Base-by-base conservation (phyloP, 345 rosid species). In the Leavenworthia alabamica region DNA sequence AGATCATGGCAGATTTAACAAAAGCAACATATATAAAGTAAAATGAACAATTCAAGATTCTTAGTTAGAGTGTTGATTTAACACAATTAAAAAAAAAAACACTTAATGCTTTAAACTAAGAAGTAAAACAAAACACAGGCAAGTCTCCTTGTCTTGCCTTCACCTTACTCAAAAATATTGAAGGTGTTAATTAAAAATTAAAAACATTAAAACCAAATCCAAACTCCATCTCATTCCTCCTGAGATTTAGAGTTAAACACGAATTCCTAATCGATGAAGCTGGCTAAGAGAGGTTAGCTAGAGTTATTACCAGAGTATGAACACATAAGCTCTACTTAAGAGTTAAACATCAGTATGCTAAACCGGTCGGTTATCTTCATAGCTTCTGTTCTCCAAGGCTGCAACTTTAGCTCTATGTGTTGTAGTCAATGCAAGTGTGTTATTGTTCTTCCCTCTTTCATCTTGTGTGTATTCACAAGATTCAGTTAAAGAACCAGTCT, bases 381-480 rank as follows among this genome's bases (percentile, higher is more conserved):
- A 63, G 29, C 62, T 72, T 26, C 77, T 70, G 5, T 76, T 80
- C 78, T 84, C 91, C 65, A 88, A 64, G 52, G 97, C 82, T 3
- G 85, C 86, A 63, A 90, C 81, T 77, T 88, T 90, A 8, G 83
- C 84, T 42, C 77, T 74, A 61, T 80, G 82, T 5, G 84, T 81
- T 61, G 81, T 79, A 33, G 79, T 42, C 51, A 73, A 60, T 6
- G 81, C 77, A 1, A 69, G 49, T 0, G 60, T 71, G 47, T 71
- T n/a, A n/a, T n/a, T 77, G 63, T 23, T 70, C 77, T 85, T 90
- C 43, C 73, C 81, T 73, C n/a, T n/a, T n/a, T n/a, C n/a, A n/a
- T 83, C 97, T 24, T 78, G 88, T 24, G 85, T 33, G n/a, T 83
- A 78, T 56, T 86, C 86, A 33, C 81, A 79, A 9, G 89, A 72